Evolutionary conservation across 192 early-diverging fungal species (phyloP).

Genomic region (Umbelopsis isabellina): DNA sequence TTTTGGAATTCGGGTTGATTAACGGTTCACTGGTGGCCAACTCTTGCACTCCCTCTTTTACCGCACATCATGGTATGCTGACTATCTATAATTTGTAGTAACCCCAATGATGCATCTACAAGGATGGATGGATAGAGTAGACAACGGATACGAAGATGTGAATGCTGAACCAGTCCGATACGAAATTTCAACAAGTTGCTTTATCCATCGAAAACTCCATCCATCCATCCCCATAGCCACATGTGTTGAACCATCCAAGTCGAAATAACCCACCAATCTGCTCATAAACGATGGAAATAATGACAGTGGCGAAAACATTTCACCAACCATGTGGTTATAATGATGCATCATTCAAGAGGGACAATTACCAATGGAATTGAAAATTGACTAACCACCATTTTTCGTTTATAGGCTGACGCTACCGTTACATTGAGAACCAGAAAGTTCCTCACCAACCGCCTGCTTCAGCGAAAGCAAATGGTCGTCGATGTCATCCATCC

Average conservation of each 20-base stretch:
- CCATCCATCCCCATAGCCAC: neutral
- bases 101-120: neutral
- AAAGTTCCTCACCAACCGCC: constrained; percentile 99
- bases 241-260: neutral
- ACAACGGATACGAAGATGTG: neutral
- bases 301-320: too few species aligned
- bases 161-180: neutral
- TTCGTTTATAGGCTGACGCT: constrained; percentile 70
- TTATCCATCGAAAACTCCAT: constrained; percentile 1
- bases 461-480: constrained; percentile 97
- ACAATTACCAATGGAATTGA: neutral
- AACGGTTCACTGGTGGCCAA: neutral
- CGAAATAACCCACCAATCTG: neutral
- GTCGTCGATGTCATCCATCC: constrained; percentile 97
- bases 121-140: neutral
- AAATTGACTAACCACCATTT: neutral
- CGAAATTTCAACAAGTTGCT: neutral
- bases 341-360: too few species aligned
- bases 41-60: constrained; percentile 12
- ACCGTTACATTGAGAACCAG: constrained; percentile 95
- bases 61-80: constrained; percentile 19
- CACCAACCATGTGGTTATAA: too few species aligned
- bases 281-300: neutral
- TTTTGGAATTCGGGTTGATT: neutral
- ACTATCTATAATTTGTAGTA: neutral